These are phyloP conservation scores for Calonectria pseudoturangicola DNA, from an alignment of 2,329 filamentous ascomycete species.

Conservation along the genomic window DNA sequence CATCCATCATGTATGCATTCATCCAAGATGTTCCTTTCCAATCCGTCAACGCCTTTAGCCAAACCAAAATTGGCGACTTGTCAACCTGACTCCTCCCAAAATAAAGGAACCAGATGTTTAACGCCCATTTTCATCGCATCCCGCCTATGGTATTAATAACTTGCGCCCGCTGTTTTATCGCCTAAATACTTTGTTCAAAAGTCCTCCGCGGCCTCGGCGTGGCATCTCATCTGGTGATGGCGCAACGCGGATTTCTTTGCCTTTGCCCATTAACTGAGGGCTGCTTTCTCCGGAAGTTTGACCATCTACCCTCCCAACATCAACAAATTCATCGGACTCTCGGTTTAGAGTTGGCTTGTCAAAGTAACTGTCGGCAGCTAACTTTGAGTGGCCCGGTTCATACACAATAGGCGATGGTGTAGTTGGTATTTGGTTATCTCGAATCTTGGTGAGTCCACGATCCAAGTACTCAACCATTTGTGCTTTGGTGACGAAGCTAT, in stretches of 20 bases:
- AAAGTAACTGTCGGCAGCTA: slow-evolving; percentile 55
- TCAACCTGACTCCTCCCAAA: neutral
- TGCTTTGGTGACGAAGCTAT: slow-evolving; percentile 66
- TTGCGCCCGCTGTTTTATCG: slow-evolving; percentile 51
- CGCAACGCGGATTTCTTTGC: slow-evolving; percentile 47
- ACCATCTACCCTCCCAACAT: slow-evolving; percentile 56
- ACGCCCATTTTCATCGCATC: slow-evolving; percentile 11
- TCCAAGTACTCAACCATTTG: slow-evolving; percentile 70
- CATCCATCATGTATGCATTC: slow-evolving; percentile 30
- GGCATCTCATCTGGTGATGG: slow-evolving; percentile 47
- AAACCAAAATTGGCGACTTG: slow-evolving; percentile 24
- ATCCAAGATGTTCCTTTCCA: slow-evolving; percentile 25
- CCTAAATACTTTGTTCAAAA: slow-evolving; percentile 62
- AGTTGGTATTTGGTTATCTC: slow-evolving; percentile 50
- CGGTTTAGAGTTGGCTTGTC: slow-evolving; percentile 51
- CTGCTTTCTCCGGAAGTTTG: slow-evolving; percentile 45
- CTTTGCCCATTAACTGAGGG: slow-evolving; percentile 45
- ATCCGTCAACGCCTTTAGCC: slow-evolving; percentile 31
- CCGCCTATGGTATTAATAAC: slow-evolving; percentile 15
- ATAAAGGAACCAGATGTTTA: neutral
- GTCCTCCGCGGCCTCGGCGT: slow-evolving; percentile 54
- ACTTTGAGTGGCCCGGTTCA: slow-evolving; percentile 57
- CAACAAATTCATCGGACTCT: slow-evolving; percentile 60
- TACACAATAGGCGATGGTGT: slow-evolving; percentile 46
- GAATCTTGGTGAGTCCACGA: slow-evolving; percentile 66